Base-by-base conservation (phyloP, 768 basidiomycete genomes). In the Panus rudis region DNA sequence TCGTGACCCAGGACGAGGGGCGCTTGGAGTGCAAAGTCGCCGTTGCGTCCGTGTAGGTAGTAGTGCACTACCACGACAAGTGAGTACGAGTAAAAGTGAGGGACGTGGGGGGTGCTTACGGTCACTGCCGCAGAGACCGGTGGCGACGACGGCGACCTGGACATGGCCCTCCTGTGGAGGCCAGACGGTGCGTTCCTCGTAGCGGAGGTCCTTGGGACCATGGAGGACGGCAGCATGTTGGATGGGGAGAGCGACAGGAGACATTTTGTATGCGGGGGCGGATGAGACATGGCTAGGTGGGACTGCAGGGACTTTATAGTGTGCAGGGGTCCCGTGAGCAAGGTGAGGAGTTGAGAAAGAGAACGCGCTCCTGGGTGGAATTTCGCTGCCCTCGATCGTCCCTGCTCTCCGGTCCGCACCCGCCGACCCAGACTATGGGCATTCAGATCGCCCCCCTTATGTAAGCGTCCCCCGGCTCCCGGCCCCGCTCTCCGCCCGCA, bases 1-100 rank as follows among this genome's bases (percentile, higher is more conserved):
- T 97, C 93, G 63, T 97, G 93, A 20, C 93, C 94, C 24, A 98
- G 83, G 35, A 92, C 84, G 46, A 97, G 78, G 4, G 93, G 92
- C 5, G 79, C 71, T 47, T 79, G 84, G 49, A 96, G 72, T 39
- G 80, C 83, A 65, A 93, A 96, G 62, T 91, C 89, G 37, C 92
- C 93, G 62, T 96, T 98, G 32, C 89, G 78, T 17, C 86, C 92
- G 54, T 92, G 82, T 24, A 69, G 62, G 65, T 86, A 96, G 68
- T 97, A 96, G 64, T 96, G 93, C 8, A 93, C 91, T 93, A 53
- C 19, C 25, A n/a, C n/a, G n/a, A n/a, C n/a, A n/a, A n/a, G n/a
- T n/a, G n/a, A n/a, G n/a, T 22, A 32, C 23, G 23, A 39, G 14
- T 21, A 14, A 21, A 6, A 12, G 7, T 11, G 21, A 6, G 38